A percentile compares a stretch with the other conserved stretches of the same genome.
phyloP scores from a whole-genome alignment of 1,139 yeast genomes.

The Lodderomyces metapsilosis region DNA sequence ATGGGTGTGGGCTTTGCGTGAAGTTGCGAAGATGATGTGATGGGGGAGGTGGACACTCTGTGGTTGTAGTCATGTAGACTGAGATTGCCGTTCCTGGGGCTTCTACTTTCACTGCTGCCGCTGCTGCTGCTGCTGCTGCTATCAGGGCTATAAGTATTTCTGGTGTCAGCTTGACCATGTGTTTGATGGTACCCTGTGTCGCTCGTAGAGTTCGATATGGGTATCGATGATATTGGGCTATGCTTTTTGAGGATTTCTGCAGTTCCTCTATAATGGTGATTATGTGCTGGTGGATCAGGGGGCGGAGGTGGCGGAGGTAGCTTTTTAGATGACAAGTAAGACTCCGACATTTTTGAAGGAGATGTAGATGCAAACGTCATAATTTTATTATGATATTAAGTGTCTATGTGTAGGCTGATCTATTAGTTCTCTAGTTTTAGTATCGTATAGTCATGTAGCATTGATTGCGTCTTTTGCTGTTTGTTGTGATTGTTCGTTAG shows the following conservation, averaged over 20 bases:
- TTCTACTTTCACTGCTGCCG: background rate
- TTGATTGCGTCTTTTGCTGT: background rate
- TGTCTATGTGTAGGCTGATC: background rate
- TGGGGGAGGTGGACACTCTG: background rate
- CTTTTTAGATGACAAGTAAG: conserved; percentile 3
- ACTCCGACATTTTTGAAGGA: background rate
- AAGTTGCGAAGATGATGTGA: background rate
- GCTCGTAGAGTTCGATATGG: background rate
- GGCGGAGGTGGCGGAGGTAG: conserved; percentile 5
- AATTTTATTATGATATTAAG: background rate
- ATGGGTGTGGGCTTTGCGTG: conserved; percentile 5
- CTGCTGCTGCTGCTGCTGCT: background rate
- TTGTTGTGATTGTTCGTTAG: background rate
- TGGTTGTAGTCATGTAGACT: background rate
- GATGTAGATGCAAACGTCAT: conserved; percentile 1
- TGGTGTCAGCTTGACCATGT: background rate
- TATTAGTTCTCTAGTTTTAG: background rate
- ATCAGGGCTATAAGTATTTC: background rate
- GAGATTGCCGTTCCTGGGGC: background rate
- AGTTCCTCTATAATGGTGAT: conserved; percentile 1
- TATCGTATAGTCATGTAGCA: background rate
- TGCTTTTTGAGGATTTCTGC: background rate
- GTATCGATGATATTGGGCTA: background rate
- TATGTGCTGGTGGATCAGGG: background rate
- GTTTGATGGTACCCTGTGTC: background rate